phyloP scores from a whole-genome alignment of 345 rosid species.

The Stellera chamaejasme region DNA sequence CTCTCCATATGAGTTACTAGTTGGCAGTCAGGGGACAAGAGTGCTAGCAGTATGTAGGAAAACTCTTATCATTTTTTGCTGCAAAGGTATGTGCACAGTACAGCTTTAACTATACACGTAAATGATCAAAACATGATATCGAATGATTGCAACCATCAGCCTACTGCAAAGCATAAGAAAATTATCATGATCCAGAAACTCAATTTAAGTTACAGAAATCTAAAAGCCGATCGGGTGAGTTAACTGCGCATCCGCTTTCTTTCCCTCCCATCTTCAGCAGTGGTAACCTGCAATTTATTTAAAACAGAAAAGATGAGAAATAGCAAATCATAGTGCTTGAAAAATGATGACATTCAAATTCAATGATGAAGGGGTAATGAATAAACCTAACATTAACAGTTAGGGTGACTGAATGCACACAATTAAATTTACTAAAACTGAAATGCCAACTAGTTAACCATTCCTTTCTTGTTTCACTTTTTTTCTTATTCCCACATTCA shows the following conservation, averaged over 20 bases:
- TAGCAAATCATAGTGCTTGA: neutral
- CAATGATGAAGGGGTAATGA: neutral
- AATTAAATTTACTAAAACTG: too few relatives aligned
- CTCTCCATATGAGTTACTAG: conserved; percentile 13
- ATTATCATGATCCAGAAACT: conserved; percentile 22
- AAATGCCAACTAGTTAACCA: too few relatives aligned
- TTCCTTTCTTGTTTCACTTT: too few relatives aligned
- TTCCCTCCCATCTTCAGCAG: conserved; percentile 71
- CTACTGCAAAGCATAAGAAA: conserved; percentile 20
- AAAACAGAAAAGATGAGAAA: conserved; percentile 5
- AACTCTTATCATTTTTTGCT: conserved; percentile 17
- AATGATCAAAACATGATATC: conserved; percentile 26
- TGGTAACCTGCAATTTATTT: conserved; percentile 45
- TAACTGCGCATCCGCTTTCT: conserved; percentile 66
- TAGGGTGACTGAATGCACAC: neutral
- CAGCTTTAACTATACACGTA: conserved; percentile 45
- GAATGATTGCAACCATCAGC: conserved; percentile 19
- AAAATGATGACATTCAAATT: conserved; percentile 6
- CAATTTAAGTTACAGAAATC: conserved; percentile 30
- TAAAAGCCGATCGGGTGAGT: conserved; percentile 27
- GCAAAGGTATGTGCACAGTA: conserved; percentile 29
- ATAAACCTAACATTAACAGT: neutral
- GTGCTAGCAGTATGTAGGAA: conserved; percentile 8
- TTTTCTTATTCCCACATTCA: neutral
- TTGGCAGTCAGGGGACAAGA: conserved; percentile 9